phyloP scores from a whole-genome alignment of 495 filamentous ascomycete genomes.

The Penicillium parvum region DNA sequence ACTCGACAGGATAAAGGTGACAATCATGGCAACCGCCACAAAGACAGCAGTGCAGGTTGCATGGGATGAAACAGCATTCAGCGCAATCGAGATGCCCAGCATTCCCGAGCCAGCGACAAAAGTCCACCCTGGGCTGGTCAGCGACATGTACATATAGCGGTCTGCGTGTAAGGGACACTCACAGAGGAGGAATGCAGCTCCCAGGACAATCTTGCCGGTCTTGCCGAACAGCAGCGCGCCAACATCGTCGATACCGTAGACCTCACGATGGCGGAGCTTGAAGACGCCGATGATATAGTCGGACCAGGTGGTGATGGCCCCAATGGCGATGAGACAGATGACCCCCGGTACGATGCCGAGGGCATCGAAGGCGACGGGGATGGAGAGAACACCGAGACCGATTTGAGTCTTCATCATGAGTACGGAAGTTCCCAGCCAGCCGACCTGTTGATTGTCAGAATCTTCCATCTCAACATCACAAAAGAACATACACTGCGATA shows the following conservation, averaged over 20 bases:
- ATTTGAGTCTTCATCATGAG: constrained; percentile 48
- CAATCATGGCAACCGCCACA: constrained; percentile 31
- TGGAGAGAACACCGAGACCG: constrained; percentile 58
- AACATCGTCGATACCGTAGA: constrained; percentile 65
- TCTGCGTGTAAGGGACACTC: neutral
- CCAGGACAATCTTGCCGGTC: constrained; percentile 58
- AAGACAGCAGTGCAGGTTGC: constrained; percentile 56
- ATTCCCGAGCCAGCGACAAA: constrained; percentile 46
- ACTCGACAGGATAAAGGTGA: constrained; percentile 30
- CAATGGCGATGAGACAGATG: constrained; percentile 51
- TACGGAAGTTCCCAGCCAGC: constrained; percentile 31
- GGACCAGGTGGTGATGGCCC: constrained; percentile 65
- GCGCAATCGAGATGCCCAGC: constrained; percentile 65
- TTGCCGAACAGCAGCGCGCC: constrained; percentile 58
- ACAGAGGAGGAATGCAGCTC: constrained; percentile 48
- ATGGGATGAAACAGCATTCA: constrained; percentile 61
- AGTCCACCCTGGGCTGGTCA: constrained; percentile 53
- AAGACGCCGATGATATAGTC: constrained; percentile 70
- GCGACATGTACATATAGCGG: constrained; percentile 14
- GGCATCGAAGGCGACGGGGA: constrained; percentile 56
- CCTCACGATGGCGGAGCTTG: constrained; percentile 60
- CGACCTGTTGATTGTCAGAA: constrained; percentile 26
- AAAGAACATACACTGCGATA: constrained; percentile 14
- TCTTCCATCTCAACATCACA: neutral
- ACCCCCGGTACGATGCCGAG: constrained; percentile 54